Conservation (phyloP, 116 monocot genomes). For the Papilionanthe hybrid region DNA sequence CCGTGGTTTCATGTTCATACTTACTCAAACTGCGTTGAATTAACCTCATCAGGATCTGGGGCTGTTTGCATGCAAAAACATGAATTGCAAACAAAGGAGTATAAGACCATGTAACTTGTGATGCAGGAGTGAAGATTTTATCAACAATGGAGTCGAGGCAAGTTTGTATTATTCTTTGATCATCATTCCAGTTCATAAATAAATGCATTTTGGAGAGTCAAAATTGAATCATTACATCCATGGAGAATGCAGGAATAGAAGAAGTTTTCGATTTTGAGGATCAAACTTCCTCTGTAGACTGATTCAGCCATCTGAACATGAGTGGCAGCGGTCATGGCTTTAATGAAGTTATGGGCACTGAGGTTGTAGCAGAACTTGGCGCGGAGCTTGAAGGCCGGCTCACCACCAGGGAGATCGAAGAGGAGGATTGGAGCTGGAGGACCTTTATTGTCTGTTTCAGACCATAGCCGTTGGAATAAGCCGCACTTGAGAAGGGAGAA, state of each 20-base stretch:
- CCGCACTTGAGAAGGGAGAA: slow-evolving; percentile 94
- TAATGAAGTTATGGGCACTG: slow-evolving; percentile 68
- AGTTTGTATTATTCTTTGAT: slow-evolving; percentile 39
- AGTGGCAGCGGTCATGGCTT: slow-evolving; percentile 50
- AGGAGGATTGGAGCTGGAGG: slow-evolving; percentile 32
- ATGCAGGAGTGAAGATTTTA: slow-evolving; percentile 64
- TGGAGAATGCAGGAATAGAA: slow-evolving; percentile 67
- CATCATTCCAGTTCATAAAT: slow-evolving; percentile 40
- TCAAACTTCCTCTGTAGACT: slow-evolving; percentile 53
- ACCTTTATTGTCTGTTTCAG: slow-evolving; percentile 25
- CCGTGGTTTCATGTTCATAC: too few species aligned
- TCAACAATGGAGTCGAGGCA: slow-evolving; percentile 55
- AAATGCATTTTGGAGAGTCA: slow-evolving; percentile 28
- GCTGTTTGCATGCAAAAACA: too few species aligned
- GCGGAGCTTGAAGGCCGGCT: slow-evolving; percentile 70
- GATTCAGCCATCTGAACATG: slow-evolving; percentile 79
- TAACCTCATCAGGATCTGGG: too few species aligned
- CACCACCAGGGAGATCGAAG: slow-evolving; percentile 60
- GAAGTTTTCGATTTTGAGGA: slow-evolving; percentile 64
- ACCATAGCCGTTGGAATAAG: slow-evolving; percentile 65
- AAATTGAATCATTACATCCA: slow-evolving; percentile 77
- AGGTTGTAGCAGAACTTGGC: slow-evolving; percentile 85
- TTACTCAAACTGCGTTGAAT: too few species aligned
- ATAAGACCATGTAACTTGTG: slow-evolving; percentile 81
- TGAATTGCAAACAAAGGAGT: too few species aligned